A percentile compares a stretch with the other conserved stretches of the same genome.
Evolutionary conservation across 495 filamentous ascomycete genomes (phyloP).

Genomic region (Xeromyces bisporus): DNA sequence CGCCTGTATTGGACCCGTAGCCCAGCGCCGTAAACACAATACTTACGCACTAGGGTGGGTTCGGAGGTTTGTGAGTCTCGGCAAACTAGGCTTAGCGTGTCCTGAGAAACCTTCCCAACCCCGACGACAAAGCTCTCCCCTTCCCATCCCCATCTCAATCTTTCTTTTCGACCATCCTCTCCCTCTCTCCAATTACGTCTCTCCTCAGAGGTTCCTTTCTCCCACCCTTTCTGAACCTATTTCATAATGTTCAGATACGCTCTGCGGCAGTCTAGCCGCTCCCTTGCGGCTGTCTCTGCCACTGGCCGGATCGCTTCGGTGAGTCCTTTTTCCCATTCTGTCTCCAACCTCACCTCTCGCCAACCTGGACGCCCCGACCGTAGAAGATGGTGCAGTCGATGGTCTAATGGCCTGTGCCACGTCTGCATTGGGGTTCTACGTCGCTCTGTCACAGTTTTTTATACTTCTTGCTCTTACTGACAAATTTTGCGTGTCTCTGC

Average conservation of each 20-base stretch:
- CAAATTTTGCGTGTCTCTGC: conserved; percentile 28
- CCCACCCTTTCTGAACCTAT: conserved; percentile 34
- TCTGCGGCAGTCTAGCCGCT: conserved; percentile 85
- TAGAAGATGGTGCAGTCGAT: conserved; percentile 25
- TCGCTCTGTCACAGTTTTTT: conserved; percentile 15
- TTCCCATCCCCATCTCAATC: conserved; percentile 30
- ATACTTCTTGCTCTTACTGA: conserved; percentile 16
- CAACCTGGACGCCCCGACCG: conserved; percentile 18
- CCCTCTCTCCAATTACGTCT: conserved; percentile 33
- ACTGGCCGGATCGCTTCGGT: conserved; percentile 79
- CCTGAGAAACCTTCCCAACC: conserved; percentile 31
- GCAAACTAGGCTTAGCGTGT: conserved; percentile 30
- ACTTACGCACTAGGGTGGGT: conserved; percentile 28
- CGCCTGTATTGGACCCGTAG: too few species aligned
- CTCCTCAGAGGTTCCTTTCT: conserved; percentile 32
- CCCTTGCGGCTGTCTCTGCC: conserved; percentile 82
- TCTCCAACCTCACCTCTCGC: conserved; percentile 11
- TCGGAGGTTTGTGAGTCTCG: conserved; percentile 26
- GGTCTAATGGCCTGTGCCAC: conserved; percentile 14
- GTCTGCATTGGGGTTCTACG: conserved; percentile 10
- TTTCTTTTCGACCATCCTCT: conserved; percentile 25
- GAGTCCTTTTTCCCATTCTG: conserved; percentile 41
- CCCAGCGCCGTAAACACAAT: too few species aligned
- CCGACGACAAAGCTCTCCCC: conserved; percentile 41
- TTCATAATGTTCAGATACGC: conserved; percentile 92